These are phyloP conservation scores for Meyerozyma carpophila DNA, from an alignment of 1,139 yeast species.

Conservation along the genomic window DNA sequence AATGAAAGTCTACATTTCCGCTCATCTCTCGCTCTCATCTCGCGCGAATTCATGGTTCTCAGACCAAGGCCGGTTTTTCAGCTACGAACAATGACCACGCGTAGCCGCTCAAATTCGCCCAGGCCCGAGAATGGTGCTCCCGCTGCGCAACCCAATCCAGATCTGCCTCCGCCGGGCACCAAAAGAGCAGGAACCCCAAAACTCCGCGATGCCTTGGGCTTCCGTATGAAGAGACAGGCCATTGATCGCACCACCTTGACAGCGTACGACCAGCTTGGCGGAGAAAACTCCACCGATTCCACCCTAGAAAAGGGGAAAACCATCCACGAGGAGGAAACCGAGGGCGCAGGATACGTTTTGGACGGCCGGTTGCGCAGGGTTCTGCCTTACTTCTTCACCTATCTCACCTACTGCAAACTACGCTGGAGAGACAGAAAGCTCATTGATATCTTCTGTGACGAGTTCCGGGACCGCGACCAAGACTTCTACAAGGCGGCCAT, in stretches of 20 bases:
- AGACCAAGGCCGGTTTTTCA: not conserved
- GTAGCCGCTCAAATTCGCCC: not conserved
- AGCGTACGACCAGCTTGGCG: constrained; percentile 39
- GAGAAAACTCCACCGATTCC: constrained; percentile 19
- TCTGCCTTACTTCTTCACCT: constrained; percentile 82
- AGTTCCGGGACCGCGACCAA: constrained; percentile 76
- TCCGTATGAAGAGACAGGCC: constrained; percentile 41
- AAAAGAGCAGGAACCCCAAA: constrained; percentile 9
- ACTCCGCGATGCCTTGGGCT: constrained; percentile 44
- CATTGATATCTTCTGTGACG: constrained; percentile 73
- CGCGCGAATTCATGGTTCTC: not conserved
- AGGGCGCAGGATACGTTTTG: constrained; percentile 46
- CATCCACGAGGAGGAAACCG: constrained; percentile 50
- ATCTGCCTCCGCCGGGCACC: not conserved
- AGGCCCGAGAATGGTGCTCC: not conserved
- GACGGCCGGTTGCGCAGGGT: constrained; percentile 67
- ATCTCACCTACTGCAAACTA: constrained; percentile 82
- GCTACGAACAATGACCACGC: not conserved
- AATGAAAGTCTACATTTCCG: too few species aligned
- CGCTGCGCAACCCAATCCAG: not conserved
- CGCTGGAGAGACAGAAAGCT: constrained; percentile 85
- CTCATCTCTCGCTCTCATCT: not conserved
- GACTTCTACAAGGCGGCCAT: constrained; percentile 68
- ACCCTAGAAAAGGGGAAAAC: constrained; percentile 31
- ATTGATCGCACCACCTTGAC: constrained; percentile 37